These are phyloP conservation scores for Glycine latifolia DNA, from an alignment of 306 rosid genomes.

Conservation along the genomic window DNA sequence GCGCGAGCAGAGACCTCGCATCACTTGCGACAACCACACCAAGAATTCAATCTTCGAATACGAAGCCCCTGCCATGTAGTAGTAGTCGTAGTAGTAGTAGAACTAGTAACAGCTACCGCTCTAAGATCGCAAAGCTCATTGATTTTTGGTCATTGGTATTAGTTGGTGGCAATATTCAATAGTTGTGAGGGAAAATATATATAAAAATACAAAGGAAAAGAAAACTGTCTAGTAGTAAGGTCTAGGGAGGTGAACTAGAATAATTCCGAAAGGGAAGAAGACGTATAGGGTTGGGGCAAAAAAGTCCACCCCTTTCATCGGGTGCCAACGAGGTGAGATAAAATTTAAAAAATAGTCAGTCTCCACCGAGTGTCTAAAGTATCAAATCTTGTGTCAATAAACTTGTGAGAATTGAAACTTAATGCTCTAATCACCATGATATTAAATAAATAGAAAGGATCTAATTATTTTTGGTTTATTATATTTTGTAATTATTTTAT, in stretches of 20 bases:
- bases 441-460: too few species aligned
- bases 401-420: too few species aligned
- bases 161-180: constrained; percentile 8
- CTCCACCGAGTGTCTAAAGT: too few species aligned
- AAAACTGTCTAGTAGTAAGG: not conserved
- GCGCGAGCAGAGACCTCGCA: constrained; percentile 74
- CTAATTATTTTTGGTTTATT: too few species aligned
- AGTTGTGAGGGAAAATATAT: not conserved
- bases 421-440: too few species aligned
- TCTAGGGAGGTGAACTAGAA: not conserved
- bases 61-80: constrained; percentile 29
- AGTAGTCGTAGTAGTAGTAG: not conserved
- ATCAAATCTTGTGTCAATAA: too few species aligned
- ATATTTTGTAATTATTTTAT: too few species aligned
- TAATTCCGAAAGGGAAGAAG: constrained; percentile 3
- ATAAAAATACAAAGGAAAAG: too few species aligned
- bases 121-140: not conserved
- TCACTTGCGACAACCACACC: constrained; percentile 45
- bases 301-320: not conserved
- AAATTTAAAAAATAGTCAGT: too few species aligned
- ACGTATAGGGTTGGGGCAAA: not conserved
- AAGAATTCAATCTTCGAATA: constrained; percentile 45
- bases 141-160: not conserved
- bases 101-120: not conserved
- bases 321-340: not conserved